Evolutionary conservation across 805 yeast genomes (phyloP).

Genomic region (Candida rishiriensis): DNA sequence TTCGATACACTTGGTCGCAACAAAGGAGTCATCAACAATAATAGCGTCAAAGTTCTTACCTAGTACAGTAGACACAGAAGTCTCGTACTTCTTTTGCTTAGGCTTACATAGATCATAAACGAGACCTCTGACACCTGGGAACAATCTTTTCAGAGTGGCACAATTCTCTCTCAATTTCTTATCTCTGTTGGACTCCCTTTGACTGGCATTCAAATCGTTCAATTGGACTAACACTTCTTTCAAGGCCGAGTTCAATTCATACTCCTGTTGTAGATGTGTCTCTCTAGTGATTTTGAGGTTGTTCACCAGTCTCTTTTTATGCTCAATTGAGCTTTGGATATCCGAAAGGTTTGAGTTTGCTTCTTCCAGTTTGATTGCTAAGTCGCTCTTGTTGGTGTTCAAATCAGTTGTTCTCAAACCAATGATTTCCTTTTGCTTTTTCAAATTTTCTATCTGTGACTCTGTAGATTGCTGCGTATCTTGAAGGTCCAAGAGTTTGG

Average conservation of each 20-base stretch:
- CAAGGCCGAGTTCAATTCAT: conserved; percentile 58
- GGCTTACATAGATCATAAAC: conserved; percentile 80
- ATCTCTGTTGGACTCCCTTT: conserved; percentile 72
- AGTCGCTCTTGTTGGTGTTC: conserved; percentile 28
- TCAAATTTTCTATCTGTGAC: conserved; percentile 33
- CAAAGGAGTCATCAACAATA: conserved; percentile 71
- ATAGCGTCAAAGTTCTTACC: conserved; percentile 81
- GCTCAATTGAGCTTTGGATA: conserved; percentile 31
- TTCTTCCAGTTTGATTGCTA: conserved; percentile 26
- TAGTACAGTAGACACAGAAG: conserved; percentile 69
- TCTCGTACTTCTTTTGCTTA: conserved; percentile 62
- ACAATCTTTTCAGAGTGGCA: conserved; percentile 59
- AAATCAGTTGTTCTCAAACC: conserved; percentile 32
- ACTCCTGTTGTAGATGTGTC: conserved; percentile 41
- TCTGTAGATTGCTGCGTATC: conserved; percentile 33
- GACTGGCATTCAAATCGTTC: conserved; percentile 70
- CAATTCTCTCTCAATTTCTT: conserved; percentile 69
- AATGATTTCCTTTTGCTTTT: conserved; percentile 33
- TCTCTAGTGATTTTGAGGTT: conserved; percentile 34
- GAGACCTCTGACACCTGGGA: conserved; percentile 82
- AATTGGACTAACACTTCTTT: conserved; percentile 55
- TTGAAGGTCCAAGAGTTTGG: conserved; percentile 42
- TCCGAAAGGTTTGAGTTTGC: conserved; percentile 22
- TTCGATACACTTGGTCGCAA: conserved; percentile 71
- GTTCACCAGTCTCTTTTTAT: conserved; percentile 19